These are phyloP conservation scores for Xylaria sp. DNA, from an alignment of 2,329 filamentous ascomycete species.

Conservation along the genomic window DNA sequence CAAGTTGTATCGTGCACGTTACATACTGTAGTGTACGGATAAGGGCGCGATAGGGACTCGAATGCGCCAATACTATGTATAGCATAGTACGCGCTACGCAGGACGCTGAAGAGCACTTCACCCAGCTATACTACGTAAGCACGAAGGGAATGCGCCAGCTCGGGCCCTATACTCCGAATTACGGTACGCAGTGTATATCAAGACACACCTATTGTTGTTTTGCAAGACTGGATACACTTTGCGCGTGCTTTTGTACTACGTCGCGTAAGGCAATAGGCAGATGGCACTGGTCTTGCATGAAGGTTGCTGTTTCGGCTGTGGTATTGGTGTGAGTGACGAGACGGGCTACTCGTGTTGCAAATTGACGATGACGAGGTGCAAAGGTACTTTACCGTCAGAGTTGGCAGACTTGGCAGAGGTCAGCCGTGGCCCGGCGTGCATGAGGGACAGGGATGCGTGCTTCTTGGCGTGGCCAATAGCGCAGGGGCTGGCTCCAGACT, in stretches of 20 bases:
- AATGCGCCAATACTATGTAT: background rate
- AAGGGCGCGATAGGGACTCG: slow-evolving; percentile 9
- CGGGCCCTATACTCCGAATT: no score
- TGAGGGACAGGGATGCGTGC: slow-evolving; percentile 9
- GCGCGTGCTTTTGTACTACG: background rate
- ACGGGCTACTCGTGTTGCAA: slow-evolving; percentile 15
- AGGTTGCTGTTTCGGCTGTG: slow-evolving; percentile 12
- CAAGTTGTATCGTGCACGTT: background rate
- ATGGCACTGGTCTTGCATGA: background rate
- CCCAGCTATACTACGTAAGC: no score
- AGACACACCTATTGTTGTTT: no score
- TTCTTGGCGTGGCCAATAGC: slow-evolving; percentile 18
- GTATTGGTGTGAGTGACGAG: background rate
- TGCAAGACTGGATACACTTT: no score
- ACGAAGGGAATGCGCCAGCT: no score
- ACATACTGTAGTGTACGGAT: background rate
- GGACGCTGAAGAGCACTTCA: background rate
- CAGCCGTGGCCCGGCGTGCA: slow-evolving; percentile 19
- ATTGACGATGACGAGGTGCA: slow-evolving; percentile 19
- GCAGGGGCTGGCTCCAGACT: slow-evolving; percentile 4
- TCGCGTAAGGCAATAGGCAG: background rate
- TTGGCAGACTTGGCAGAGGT: slow-evolving; percentile 28
- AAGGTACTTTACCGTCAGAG: background rate
- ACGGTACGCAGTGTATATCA: no score
- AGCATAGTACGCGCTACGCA: slow-evolving; percentile 13